These are phyloP conservation scores for Nemania diffusa DNA, from an alignment of 2,329 filamentous ascomycete species.

Conservation along the genomic window DNA sequence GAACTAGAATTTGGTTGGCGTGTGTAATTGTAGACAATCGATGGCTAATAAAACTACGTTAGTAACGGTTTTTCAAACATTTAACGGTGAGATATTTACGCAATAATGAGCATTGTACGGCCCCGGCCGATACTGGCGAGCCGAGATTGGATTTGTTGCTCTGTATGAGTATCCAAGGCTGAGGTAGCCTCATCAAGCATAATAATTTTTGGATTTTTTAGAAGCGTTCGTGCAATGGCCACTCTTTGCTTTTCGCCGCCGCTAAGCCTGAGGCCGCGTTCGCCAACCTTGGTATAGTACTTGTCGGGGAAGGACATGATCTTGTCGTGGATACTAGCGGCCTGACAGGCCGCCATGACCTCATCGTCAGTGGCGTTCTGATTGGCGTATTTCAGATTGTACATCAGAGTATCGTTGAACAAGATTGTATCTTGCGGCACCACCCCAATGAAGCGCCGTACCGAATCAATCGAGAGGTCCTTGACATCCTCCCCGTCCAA, in stretches of 20 bases:
- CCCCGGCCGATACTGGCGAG: slow-evolving; percentile 83
- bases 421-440: slow-evolving; percentile 96
- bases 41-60: slow-evolving; percentile 61
- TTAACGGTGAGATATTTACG: slow-evolving; percentile 63
- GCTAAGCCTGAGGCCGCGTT: slow-evolving; percentile 85
- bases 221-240: slow-evolving; percentile 90
- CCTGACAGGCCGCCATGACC: slow-evolving; percentile 81
- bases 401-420: slow-evolving; percentile 95
- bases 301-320: slow-evolving; percentile 89
- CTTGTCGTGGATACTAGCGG: slow-evolving; percentile 92
- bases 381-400: slow-evolving; percentile 91
- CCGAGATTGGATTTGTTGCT: slow-evolving; percentile 91
- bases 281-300: slow-evolving; percentile 90
- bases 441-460: slow-evolving; percentile 90
- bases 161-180: slow-evolving; percentile 89
- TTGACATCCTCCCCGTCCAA: slow-evolving; percentile 87
- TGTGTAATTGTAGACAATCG: slow-evolving; percentile 86
- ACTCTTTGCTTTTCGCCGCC: slow-evolving; percentile 95
- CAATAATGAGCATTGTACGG: slow-evolving; percentile 94
- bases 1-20: slow-evolving; percentile 84
- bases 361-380: slow-evolving; percentile 82
- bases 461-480: slow-evolving; percentile 90
- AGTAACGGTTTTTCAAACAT: slow-evolving; percentile 28
- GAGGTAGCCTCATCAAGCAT: slow-evolving; percentile 94
- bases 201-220: slow-evolving; percentile 92